A percentile compares a stretch with the other conserved stretches of the same genome.
phyloP scores from a whole-genome alignment of 768 basidiomycete genomes.

The Termitomyces sp. region DNA sequence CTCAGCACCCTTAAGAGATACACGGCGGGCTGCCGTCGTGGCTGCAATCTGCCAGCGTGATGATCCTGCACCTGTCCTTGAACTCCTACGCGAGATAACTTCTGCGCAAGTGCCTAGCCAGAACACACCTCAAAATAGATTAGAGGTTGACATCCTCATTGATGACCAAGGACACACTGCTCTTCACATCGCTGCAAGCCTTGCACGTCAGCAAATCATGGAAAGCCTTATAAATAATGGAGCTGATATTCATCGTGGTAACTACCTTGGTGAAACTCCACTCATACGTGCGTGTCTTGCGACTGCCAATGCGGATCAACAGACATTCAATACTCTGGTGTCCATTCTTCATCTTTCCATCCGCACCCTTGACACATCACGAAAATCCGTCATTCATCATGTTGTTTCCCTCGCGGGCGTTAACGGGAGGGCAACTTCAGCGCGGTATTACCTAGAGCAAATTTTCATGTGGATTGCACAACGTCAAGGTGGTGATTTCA shows the following conservation, averaged over 20 bases:
- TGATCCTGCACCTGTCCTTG: slow-evolving; percentile 56
- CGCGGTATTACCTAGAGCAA: slow-evolving; percentile 88
- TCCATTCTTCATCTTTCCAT: slow-evolving; percentile 65
- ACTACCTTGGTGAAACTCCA: slow-evolving; percentile 91
- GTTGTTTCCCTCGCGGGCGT: slow-evolving; percentile 87
- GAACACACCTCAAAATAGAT: slow-evolving; percentile 16
- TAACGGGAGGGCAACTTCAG: slow-evolving; percentile 77
- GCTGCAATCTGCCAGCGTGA: slow-evolving; percentile 66
- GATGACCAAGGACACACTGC: slow-evolving; percentile 96
- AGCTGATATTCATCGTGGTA: slow-evolving; percentile 88
- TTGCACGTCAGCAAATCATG: slow-evolving; percentile 65
- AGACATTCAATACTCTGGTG: slow-evolving; percentile 67
- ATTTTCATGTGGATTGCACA: slow-evolving; percentile 84
- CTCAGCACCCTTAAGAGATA: slow-evolving; percentile 44
- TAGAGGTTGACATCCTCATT: slow-evolving; percentile 78
- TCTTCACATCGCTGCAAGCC: slow-evolving; percentile 86
- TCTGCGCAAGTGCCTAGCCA: slow-evolving; percentile 33
- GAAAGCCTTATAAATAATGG: slow-evolving; percentile 69
- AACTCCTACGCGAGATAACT: slow-evolving; percentile 60
- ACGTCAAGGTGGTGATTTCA: slow-evolving; percentile 69
- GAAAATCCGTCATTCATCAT: slow-evolving; percentile 87
- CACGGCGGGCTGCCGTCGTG: slow-evolving; percentile 56
- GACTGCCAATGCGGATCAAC: slow-evolving; percentile 76
- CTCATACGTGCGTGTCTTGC: slow-evolving; percentile 89
- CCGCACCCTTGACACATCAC: slow-evolving; percentile 82